Evolutionary conservation across 225 moss, liverwort and hornwort genomes (phyloP).

Genomic region (Neckera pumila): DNA sequence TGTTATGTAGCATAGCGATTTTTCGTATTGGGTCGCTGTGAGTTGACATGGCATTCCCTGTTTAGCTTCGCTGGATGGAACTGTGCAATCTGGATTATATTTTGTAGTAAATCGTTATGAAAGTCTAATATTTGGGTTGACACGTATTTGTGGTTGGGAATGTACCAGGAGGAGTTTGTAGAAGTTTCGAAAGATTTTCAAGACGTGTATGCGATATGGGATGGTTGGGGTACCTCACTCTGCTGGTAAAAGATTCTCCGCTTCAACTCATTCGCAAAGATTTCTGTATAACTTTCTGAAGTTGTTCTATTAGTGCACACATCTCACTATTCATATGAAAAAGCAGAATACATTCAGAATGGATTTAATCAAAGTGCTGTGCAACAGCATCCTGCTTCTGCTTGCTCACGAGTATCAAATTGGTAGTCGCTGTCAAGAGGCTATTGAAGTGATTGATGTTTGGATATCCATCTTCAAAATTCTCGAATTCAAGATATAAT

Average conservation of each 20-base stretch:
- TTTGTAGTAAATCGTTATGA: neutral
- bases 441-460: neutral
- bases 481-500: neutral
- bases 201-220: slow-evolving; percentile 62
- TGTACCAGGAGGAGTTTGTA: slow-evolving; percentile 60
- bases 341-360: no score
- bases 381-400: neutral
- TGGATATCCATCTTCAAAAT: neutral
- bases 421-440: neutral
- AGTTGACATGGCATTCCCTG: neutral
- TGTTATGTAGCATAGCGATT: neutral
- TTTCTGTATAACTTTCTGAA: neutral
- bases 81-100: neutral
- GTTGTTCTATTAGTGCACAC: neutral
- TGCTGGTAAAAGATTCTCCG: slow-evolving; percentile 54
- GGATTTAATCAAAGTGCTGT: neutral
- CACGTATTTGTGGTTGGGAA: neutral
- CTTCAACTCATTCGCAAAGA: neutral
- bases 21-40: neutral
- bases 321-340: neutral
- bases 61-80: neutral
- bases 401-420: neutral
- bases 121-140: neutral
- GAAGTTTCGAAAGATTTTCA: slow-evolving; percentile 36
- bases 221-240: slow-evolving; percentile 97